Evolutionary conservation across 2,329 filamentous ascomycete species (phyloP).

Genomic region (Epichloe aotearoae): DNA sequence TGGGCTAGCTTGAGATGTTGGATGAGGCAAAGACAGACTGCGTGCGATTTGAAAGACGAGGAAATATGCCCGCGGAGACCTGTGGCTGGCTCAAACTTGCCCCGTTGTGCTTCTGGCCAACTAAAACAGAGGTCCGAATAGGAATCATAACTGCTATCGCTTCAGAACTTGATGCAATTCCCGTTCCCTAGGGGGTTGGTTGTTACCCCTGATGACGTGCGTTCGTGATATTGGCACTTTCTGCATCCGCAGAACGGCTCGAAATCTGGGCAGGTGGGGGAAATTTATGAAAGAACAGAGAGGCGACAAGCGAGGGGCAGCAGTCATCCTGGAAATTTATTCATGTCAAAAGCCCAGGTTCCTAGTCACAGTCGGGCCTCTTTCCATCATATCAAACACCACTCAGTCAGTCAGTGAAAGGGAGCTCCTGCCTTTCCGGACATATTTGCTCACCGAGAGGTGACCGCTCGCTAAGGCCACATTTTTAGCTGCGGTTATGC

Average conservation of each 20-base stretch:
- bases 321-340: background rate
- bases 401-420: background rate
- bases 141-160: background rate
- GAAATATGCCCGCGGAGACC: background rate
- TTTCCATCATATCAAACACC: background rate
- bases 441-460: background rate
- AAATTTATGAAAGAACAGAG: background rate
- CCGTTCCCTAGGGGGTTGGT: background rate
- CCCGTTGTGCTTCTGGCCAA: background rate
- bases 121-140: background rate
- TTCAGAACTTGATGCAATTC: background rate
- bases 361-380: background rate
- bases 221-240: background rate
- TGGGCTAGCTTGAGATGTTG: background rate
- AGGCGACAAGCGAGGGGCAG: background rate
- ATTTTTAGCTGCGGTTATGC: background rate
- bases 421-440: background rate
- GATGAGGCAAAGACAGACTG: background rate
- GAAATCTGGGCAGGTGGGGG: background rate
- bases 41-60: background rate
- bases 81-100: background rate
- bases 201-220: background rate
- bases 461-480: background rate
- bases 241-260: background rate
- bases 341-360: background rate